These are phyloP conservation scores for Kodamaea anthophila DNA, from an alignment of 1,139 yeast species.

Conservation along the genomic window DNA sequence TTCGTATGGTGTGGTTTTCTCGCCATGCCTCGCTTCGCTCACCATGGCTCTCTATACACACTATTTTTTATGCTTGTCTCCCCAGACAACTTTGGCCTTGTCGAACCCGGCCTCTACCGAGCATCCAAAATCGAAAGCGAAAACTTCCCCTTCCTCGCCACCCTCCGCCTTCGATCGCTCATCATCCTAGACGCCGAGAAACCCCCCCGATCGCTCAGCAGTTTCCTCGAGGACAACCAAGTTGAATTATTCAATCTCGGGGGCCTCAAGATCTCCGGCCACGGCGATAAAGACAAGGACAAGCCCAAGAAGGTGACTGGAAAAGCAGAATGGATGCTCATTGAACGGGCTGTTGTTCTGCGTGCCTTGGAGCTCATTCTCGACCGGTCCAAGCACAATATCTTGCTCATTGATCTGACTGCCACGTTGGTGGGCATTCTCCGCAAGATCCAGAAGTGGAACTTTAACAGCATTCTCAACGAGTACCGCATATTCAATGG, in stretches of 20 bases:
- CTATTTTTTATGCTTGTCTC: slow-evolving; percentile 66
- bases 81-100: slow-evolving; percentile 74
- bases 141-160: slow-evolving; percentile 60
- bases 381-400: slow-evolving; percentile 59
- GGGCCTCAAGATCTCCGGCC: slow-evolving; percentile 38
- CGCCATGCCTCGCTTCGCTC: slow-evolving; percentile 1
- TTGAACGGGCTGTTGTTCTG: slow-evolving; percentile 51
- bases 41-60: neutral
- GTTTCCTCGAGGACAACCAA: slow-evolving; percentile 38
- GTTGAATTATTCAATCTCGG: slow-evolving; percentile 44
- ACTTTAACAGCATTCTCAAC: slow-evolving; percentile 71
- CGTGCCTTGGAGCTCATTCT: slow-evolving; percentile 56
- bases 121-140: slow-evolving; percentile 51
- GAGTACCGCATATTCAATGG: slow-evolving; percentile 76
- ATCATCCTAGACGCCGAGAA: slow-evolving; percentile 66
- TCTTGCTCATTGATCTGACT: slow-evolving; percentile 72
- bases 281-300: slow-evolving; percentile 15
- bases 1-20: too few species aligned
- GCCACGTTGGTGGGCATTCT: slow-evolving; percentile 75
- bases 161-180: slow-evolving; percentile 52
- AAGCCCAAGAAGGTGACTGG: slow-evolving; percentile 9
- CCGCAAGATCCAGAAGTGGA: slow-evolving; percentile 84
- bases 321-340: slow-evolving; percentile 63
- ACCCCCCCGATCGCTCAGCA: slow-evolving; percentile 50
- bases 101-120: slow-evolving; percentile 65